Evolutionary conservation across 2,329 filamentous ascomycete genomes (phyloP).

Genomic region (Colletotrichum camelliae): DNA sequence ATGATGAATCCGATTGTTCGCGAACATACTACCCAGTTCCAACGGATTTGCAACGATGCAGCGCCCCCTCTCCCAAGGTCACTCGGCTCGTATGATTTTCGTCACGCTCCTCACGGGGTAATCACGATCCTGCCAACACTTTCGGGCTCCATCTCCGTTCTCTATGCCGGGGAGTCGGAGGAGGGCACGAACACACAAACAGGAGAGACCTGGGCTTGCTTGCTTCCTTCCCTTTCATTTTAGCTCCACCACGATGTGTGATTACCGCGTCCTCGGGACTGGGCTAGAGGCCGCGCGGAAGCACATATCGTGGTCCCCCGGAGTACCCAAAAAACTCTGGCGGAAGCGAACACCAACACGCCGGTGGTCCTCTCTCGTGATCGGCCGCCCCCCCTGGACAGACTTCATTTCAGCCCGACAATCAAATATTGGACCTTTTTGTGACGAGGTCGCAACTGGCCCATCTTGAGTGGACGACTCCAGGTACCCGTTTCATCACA

Average conservation of each 20-base stretch:
- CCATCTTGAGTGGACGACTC: background rate
- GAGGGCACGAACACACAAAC: background rate
- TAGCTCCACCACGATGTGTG: conserved; percentile 7
- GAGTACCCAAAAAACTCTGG: background rate
- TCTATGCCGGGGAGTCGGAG: background rate
- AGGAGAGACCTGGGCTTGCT: background rate
- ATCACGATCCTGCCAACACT: background rate
- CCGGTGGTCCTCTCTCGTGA: background rate
- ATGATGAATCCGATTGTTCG: background rate
- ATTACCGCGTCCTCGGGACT: conserved; percentile 9
- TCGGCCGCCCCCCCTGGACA: background rate
- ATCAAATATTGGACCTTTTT: background rate
- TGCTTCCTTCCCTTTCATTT: background rate
- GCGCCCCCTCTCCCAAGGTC: background rate
- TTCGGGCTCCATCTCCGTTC: background rate
- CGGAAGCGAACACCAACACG: background rate
- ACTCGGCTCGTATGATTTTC: conserved; percentile 1
- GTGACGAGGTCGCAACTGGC: background rate
- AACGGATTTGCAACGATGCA: background rate
- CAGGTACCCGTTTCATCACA: background rate
- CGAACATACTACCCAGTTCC: background rate
- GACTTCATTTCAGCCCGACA: background rate
- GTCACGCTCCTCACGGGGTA: background rate
- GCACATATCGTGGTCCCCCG: conserved; percentile 7
- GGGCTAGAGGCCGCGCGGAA: background rate